These are phyloP conservation scores for Fusarium sp. DNA, from an alignment of 2,329 filamentous ascomycete genomes.

Conservation along the genomic window DNA sequence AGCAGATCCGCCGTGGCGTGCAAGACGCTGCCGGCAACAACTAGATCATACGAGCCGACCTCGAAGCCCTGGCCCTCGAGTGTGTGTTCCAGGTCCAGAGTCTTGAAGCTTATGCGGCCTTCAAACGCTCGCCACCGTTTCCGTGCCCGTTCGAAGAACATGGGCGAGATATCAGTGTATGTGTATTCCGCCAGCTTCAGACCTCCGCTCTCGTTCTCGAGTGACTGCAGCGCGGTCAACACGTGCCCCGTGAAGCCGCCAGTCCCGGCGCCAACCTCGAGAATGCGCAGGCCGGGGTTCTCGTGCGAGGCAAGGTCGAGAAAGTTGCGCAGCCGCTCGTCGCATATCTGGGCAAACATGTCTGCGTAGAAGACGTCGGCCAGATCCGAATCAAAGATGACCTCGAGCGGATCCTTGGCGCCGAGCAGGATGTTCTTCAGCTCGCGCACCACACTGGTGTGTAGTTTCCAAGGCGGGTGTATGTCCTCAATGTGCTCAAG, in stretches of 20 bases:
- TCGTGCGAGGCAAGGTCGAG: slow-evolving; percentile 8
- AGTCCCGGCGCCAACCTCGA: slow-evolving; percentile 13
- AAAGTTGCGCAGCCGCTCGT: not conserved
- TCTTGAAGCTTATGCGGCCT: slow-evolving; percentile 38
- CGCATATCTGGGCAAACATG: slow-evolving; percentile 4
- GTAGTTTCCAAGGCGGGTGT: slow-evolving; percentile 8
- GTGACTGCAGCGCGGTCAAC: not conserved
- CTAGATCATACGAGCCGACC: slow-evolving; percentile 30
- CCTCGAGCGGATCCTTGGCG: not conserved
- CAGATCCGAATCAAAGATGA: slow-evolving; percentile 7
- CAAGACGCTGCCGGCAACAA: slow-evolving; percentile 45
- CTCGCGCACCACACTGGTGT: not conserved
- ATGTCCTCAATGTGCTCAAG: not conserved
- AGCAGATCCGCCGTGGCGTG: slow-evolving; percentile 47
- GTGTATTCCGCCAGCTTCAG: slow-evolving; percentile 48
- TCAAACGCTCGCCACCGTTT: slow-evolving; percentile 4
- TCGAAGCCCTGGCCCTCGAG: slow-evolving; percentile 29
- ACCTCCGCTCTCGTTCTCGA: not conserved
- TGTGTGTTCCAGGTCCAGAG: slow-evolving; percentile 35
- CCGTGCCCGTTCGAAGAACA: slow-evolving; percentile 47
- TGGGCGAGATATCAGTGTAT: slow-evolving; percentile 54
- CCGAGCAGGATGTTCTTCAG: not conserved
- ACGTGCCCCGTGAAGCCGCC: slow-evolving; percentile 6
- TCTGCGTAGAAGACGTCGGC: slow-evolving; percentile 11
- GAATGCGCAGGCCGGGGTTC: not conserved